Evolutionary conservation across 2,329 filamentous ascomycete species (phyloP).

Genomic region (Zasmidium angulare): DNA sequence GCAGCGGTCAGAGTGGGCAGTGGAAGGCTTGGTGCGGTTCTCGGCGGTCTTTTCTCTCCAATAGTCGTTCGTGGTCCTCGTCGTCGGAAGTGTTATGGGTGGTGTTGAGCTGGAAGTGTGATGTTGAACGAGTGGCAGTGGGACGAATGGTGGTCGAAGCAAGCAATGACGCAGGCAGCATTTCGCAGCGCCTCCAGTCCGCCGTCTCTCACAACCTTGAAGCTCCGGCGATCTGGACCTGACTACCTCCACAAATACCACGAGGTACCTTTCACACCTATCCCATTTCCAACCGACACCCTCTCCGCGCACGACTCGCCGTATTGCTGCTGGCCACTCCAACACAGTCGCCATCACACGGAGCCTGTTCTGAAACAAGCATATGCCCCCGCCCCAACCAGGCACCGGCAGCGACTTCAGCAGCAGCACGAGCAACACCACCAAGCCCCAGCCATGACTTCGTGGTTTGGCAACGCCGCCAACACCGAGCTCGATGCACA

Average conservation of each 20-base stretch:
- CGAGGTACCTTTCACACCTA: neutral
- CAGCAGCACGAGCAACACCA: neutral
- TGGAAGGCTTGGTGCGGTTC: too few species aligned
- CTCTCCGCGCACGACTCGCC: too few species aligned
- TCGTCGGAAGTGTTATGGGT: neutral
- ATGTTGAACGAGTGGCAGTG: neutral
- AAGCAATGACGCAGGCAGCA: neutral
- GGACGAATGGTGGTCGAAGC: neutral
- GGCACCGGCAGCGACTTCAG: neutral
- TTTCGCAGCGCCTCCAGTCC: neutral
- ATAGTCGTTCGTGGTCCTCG: neutral
- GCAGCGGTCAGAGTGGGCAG: neutral
- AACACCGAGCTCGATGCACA: slow-evolving; percentile 94
- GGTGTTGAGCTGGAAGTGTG: neutral
- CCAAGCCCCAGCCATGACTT: slow-evolving; percentile 66
- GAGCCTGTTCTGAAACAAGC: neutral
- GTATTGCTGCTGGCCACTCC: neutral
- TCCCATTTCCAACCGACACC: neutral
- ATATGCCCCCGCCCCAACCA: neutral
- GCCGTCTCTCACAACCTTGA: too few species aligned
- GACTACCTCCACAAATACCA: neutral
- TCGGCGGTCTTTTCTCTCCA: neutral
- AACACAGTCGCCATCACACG: neutral
- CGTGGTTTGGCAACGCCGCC: slow-evolving; percentile 84
- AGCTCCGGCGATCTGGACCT: neutral